These are phyloP conservation scores for Ehretia macrophylla DNA, from an alignment of 257 asterid species.

Conservation along the genomic window DNA sequence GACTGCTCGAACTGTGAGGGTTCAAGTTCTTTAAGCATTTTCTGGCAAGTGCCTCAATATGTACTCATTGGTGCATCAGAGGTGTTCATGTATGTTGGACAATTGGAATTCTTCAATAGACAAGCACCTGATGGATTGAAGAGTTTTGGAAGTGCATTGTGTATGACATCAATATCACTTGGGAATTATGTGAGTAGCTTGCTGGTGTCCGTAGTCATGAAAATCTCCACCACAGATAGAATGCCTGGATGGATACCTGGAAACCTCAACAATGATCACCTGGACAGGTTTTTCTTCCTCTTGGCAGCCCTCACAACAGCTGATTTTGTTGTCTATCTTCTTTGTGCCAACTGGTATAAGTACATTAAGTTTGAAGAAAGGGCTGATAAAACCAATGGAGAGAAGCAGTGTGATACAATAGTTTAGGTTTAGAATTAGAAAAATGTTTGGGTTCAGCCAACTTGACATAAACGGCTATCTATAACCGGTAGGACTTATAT, in stretches of 20 bases:
- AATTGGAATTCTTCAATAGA: constrained; percentile 34
- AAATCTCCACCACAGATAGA: constrained; percentile 42
- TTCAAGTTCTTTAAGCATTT: constrained; percentile 1
- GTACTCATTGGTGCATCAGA: background rate
- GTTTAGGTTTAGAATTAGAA: no score
- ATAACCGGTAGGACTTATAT: no score
- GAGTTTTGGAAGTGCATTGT: constrained; percentile 90
- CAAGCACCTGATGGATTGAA: constrained; percentile 85
- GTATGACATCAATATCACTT: constrained; percentile 84
- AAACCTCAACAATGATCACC: constrained; percentile 66
- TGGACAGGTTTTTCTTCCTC: constrained; percentile 76
- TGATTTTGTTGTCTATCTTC: constrained; percentile 55
- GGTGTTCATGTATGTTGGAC: constrained; percentile 9
- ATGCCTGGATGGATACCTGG: constrained; percentile 95
- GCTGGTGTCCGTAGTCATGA: constrained; percentile 72
- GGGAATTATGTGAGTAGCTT: constrained; percentile 87
- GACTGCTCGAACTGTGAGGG: background rate
- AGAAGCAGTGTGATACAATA: constrained; percentile 24
- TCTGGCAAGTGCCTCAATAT: constrained; percentile 11
- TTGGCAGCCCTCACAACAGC: constrained; percentile 63
- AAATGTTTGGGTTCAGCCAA: no score
- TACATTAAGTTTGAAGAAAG: constrained; percentile 65
- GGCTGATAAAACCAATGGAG: constrained; percentile 9
- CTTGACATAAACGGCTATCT: no score
- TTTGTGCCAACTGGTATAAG: constrained; percentile 77